phyloP scores from a whole-genome alignment of 163 green algal genomes.

The Prototheca cutis region DNA sequence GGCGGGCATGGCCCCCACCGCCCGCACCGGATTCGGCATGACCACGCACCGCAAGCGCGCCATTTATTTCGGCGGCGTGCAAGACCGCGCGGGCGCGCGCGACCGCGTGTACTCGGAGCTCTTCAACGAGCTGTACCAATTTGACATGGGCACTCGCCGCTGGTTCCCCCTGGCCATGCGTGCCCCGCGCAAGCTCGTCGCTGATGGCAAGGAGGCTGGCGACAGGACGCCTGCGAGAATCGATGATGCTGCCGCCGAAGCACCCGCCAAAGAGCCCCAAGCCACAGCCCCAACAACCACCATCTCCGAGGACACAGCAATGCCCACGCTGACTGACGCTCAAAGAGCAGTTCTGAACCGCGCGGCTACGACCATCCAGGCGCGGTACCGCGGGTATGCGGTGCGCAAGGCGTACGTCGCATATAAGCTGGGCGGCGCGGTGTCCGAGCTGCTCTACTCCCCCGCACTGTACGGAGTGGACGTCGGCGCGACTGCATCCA shows the following conservation, averaged over 20 bases:
- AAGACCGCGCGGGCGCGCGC: constrained; percentile 67
- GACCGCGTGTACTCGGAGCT: constrained; percentile 74
- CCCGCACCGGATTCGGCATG: constrained; percentile 70
- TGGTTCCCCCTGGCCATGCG: constrained; percentile 66
- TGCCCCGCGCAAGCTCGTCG: constrained; percentile 6
- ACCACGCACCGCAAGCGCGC: constrained; percentile 59
- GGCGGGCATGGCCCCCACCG: constrained; percentile 65
- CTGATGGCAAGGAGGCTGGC: constrained; percentile 7
- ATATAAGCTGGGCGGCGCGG: constrained; percentile 69
- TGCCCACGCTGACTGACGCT: too few relatives aligned
- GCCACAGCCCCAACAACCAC: too few relatives aligned
- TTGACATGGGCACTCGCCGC: constrained; percentile 60
- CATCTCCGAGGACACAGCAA: too few relatives aligned
- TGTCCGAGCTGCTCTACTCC: constrained; percentile 86
- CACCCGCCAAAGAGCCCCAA: too few relatives aligned
- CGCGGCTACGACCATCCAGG: constrained; percentile 62
- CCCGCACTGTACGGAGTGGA: constrained; percentile 79
- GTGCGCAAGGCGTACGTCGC: constrained; percentile 73
- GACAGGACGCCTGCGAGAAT: too few relatives aligned
- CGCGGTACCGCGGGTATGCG: constrained; percentile 56
- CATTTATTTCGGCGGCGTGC: constrained; percentile 87
- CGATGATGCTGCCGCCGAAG: too few relatives aligned
- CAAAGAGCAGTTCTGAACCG: too few relatives aligned
- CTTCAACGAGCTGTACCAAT: constrained; percentile 86
- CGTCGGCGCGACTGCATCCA: constrained; percentile 41